A percentile compares a stretch with the other conserved stretches of the same genome.
phyloP scores from a whole-genome alignment of 2,329 filamentous ascomycete genomes.

The Sphaerulina populicola region DNA sequence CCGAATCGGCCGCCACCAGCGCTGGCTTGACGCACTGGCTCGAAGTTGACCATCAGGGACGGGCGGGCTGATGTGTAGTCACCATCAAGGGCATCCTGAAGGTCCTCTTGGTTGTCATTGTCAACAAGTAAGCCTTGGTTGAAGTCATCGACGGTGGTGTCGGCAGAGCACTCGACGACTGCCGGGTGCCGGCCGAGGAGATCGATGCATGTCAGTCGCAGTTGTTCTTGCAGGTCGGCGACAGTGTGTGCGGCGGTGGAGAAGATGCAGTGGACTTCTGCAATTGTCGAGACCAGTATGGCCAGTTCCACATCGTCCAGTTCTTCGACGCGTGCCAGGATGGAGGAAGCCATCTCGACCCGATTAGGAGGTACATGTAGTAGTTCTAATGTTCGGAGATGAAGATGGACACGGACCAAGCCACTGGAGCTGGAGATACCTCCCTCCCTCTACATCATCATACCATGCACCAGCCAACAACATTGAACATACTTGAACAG shows the following conservation, averaged over 20 bases:
- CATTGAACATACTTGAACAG: no score
- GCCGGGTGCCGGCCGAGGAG: constrained; percentile 65
- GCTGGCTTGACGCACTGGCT: constrained; percentile 10
- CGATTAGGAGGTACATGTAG: no score
- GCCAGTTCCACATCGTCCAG: constrained; percentile 85
- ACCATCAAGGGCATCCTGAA: constrained; percentile 10
- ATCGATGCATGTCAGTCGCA: constrained; percentile 57
- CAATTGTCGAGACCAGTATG: constrained; percentile 68
- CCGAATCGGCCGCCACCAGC: constrained; percentile 17
- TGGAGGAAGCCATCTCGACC: background rate
- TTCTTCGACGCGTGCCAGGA: constrained; percentile 54
- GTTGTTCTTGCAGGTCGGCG: constrained; percentile 22
- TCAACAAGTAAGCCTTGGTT: constrained; percentile 57
- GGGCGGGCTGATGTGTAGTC: constrained; percentile 6
- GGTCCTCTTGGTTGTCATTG: constrained; percentile 16
- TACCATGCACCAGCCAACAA: no score
- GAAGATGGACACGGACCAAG: no score
- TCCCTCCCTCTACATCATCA: no score
- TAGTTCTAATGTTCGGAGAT: no score
- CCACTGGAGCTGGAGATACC: no score
- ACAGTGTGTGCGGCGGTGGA: constrained; percentile 52
- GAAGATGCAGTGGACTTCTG: constrained; percentile 80
- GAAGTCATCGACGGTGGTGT: constrained; percentile 75
- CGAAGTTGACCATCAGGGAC: constrained; percentile 13
- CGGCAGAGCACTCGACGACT: constrained; percentile 62